Evolutionary conservation across 495 filamentous ascomycete species (phyloP).

Genomic region (Chlorociboria aeruginascens): DNA sequence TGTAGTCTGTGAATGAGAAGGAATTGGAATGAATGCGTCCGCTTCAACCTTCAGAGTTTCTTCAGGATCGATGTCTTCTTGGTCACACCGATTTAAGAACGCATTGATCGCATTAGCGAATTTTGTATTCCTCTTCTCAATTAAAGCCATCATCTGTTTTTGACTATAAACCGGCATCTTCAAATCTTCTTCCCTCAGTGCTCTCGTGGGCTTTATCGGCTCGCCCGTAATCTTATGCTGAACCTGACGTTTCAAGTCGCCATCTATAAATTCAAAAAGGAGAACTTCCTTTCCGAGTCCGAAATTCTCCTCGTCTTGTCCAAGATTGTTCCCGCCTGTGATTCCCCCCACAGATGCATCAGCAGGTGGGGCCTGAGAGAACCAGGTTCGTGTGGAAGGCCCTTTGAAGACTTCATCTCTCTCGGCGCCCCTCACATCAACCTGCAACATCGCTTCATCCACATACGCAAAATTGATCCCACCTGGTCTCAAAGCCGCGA

Average conservation of each 20-base stretch:
- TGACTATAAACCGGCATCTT: constrained; percentile 92
- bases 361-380: constrained; percentile 26
- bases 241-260: constrained; percentile 75
- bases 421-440: constrained; percentile 59
- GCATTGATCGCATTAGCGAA: constrained; percentile 66
- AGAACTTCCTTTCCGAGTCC: constrained; percentile 48
- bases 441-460: constrained; percentile 65
- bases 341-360: constrained; percentile 38
- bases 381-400: constrained; percentile 28
- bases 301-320: constrained; percentile 20
- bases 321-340: constrained; percentile 28
- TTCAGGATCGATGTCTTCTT: constrained; percentile 54
- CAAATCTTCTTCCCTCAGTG: constrained; percentile 62
- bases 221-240: constrained; percentile 59
- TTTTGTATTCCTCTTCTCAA: constrained; percentile 84
- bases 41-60: constrained; percentile 41
- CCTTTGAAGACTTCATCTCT: constrained; percentile 38
- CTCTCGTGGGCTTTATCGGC: constrained; percentile 47
- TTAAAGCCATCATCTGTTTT: constrained; percentile 79
- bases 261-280: constrained; percentile 87
- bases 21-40: constrained; percentile 17
- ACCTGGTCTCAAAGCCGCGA: constrained; percentile 64
- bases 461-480: constrained; percentile 80
- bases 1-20: constrained; percentile 17
- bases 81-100: constrained; percentile 65